Base-by-base conservation (phyloP, 2,329 filamentous ascomycete genomes). In the Aspergillus candidus region DNA sequence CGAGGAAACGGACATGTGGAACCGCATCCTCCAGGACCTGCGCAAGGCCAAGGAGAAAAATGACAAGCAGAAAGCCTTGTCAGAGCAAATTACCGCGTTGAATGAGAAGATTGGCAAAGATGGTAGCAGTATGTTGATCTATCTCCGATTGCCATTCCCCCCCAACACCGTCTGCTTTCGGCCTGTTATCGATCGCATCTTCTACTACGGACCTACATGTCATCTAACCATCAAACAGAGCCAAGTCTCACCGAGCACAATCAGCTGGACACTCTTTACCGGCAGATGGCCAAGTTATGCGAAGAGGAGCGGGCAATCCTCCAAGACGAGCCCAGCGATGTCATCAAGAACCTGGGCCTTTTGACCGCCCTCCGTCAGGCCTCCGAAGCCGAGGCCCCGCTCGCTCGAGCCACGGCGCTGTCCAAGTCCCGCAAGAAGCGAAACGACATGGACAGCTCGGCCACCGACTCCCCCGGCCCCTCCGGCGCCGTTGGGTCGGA, bases 301-400 rank as follows among this genome's bases (percentile, higher is more conserved):
- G 72, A 75, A 47, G 69, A 73, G 35, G 72, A 75, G 51, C 67
- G 67, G 49, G 66, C 68, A 14, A 72, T 75, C 30, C 63, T 73
- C 30, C 63, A 63, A 45, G 68, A 74, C 39, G 71, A 74, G 44
- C 72, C 72, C 11, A 70, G 71, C 45, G 72, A 74, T 52, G 71
- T 74, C 41, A 70, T 74, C 54, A 74, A 72, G 51, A 74, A 74
- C 46, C 49, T 75, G 40, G 71, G 69, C 29, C 66, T 75, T 38
- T 59, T 75, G 38, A 72, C 66, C 15, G 72, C 72, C 11, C 62
- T 75, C n/a, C 70, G 72, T 38, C 66, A 69, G 32, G 70, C 70
- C 18, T 72, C 66, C 15, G 72, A 74, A 51, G 68, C 69, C 11
- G 72, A 72, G 45, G 65, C 67, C 2, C 63, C 62, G 12, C 54